Conservation (phyloP, 208 protist species). For the Paratrypanosoma confusum region DNA sequence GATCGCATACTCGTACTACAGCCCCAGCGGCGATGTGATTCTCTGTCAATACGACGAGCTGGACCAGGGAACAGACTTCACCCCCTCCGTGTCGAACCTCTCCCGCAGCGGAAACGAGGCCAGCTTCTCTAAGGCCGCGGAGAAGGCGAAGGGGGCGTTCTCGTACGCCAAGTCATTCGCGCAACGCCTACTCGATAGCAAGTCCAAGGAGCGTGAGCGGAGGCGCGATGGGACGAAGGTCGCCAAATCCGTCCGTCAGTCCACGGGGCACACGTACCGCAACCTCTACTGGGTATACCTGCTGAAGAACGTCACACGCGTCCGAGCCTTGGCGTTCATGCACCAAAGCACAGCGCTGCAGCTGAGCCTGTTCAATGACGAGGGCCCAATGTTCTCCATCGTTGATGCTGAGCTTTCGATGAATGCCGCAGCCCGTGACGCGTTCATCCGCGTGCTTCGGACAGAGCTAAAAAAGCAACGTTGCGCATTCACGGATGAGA, state of each 20-base stretch:
- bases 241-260: slow-evolving; percentile 69
- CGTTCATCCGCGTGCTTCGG: slow-evolving; percentile 52
- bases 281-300: slow-evolving; percentile 69
- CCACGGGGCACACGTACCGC: slow-evolving; percentile 45
- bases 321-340: slow-evolving; percentile 73
- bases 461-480: slow-evolving; percentile 28
- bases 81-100: background rate
- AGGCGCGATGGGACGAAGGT: slow-evolving; percentile 65
- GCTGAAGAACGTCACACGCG: slow-evolving; percentile 30
- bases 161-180: no score
- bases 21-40: slow-evolving; percentile 67
- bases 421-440: slow-evolving; percentile 62
- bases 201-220: no score
- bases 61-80: background rate
- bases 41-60: slow-evolving; percentile 43
- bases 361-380: slow-evolving; percentile 53
- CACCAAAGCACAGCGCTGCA: slow-evolving; percentile 76
- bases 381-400: slow-evolving; percentile 66
- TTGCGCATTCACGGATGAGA: slow-evolving; percentile 53
- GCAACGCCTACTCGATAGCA: no score
- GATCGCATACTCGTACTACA: slow-evolving; percentile 64
- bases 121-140: no score
- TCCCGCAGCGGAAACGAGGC: background rate
- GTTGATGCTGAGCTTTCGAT: slow-evolving; percentile 79
- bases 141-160: no score